A percentile compares a stretch with the other conserved stretches of the same genome.
Evolutionary conservation across 306 rosid species (phyloP).

Genomic region (Biancaea sappan): DNA sequence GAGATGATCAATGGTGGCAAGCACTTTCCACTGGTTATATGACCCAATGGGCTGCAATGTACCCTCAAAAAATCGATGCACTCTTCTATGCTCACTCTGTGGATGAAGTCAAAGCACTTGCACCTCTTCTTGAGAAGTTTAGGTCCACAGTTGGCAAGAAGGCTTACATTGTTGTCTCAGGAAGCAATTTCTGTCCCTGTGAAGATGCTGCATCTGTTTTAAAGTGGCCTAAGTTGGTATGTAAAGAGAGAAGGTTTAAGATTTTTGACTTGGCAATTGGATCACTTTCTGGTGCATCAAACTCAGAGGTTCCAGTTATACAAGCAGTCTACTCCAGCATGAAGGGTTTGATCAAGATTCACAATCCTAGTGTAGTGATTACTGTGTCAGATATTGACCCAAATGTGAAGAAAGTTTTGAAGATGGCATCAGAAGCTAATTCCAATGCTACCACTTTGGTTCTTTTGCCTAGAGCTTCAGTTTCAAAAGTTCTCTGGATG

Average conservation of each 20-base stretch:
- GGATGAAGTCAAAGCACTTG: conserved; percentile 73
- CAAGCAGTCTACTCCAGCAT: conserved; percentile 83
- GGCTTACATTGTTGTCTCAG: conserved; percentile 82
- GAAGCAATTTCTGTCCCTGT: conserved; percentile 73
- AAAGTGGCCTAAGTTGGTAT: conserved; percentile 77
- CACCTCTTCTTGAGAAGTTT: conserved; percentile 87
- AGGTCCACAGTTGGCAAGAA: conserved; percentile 80
- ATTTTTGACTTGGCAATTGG: conserved; percentile 76
- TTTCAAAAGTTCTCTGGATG: conserved; percentile 92
- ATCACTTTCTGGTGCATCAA: conserved; percentile 66
- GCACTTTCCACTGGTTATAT: conserved; percentile 87
- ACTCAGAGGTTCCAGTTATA: conserved; percentile 81
- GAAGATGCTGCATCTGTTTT: conserved; percentile 75
- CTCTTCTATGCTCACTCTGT: conserved; percentile 87
- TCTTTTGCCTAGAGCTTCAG: conserved; percentile 71
- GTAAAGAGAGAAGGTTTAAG: conserved; percentile 84
- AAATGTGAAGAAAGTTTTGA: conserved; percentile 78
- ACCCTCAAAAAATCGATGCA: conserved; percentile 90
- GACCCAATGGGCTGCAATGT: conserved; percentile 96
- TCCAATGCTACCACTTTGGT: conserved; percentile 63
- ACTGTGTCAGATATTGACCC: conserved; percentile 70
- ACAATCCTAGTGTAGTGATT: conserved; percentile 83
- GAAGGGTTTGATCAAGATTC: conserved; percentile 90
- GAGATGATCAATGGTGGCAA: conserved; percentile 99
- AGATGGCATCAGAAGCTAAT: conserved; percentile 76